Evolutionary conservation across 2,329 filamentous ascomycete species (phyloP).

Genomic region (Xylaria sp.): DNA sequence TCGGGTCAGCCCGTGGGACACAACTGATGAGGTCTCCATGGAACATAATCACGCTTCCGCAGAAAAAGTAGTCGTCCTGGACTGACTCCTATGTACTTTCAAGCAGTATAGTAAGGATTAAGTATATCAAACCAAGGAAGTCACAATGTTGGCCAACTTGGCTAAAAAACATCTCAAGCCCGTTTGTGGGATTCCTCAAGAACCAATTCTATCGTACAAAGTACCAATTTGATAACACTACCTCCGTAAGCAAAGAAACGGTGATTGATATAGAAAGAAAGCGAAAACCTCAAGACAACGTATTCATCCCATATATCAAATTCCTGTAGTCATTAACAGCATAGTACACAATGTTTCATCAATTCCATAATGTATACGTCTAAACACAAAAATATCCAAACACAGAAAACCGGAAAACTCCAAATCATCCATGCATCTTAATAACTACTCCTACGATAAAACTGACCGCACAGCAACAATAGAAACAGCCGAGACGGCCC

Average conservation of each 20-base stretch:
- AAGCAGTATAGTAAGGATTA: no score
- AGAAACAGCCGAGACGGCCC: constrained; percentile 10
- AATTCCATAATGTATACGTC: not conserved
- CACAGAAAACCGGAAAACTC: not conserved
- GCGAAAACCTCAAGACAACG: not conserved
- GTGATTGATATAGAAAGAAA: not conserved
- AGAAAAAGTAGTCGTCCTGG: no score
- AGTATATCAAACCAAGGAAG: no score
- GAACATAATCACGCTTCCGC: no score
- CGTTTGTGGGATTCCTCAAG: no score
- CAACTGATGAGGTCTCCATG: no score
- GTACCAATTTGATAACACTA: no score
- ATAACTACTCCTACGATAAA: not conserved
- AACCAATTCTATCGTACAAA: no score
- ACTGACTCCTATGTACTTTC: no score
- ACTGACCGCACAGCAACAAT: not conserved
- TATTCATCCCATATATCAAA: not conserved
- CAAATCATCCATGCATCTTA: not conserved
- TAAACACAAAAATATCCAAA: not conserved
- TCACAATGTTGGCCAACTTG: no score
- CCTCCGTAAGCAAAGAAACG: not conserved
- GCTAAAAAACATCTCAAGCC: no score
- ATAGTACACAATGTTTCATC: not conserved
- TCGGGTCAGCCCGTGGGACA: no score
- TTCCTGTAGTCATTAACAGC: not conserved